A percentile compares a stretch with the other conserved stretches of the same genome.
Evolutionary conservation across 2,329 filamentous ascomycete species (phyloP).

Genomic region (Sporothrix pseudoabietina): DNA sequence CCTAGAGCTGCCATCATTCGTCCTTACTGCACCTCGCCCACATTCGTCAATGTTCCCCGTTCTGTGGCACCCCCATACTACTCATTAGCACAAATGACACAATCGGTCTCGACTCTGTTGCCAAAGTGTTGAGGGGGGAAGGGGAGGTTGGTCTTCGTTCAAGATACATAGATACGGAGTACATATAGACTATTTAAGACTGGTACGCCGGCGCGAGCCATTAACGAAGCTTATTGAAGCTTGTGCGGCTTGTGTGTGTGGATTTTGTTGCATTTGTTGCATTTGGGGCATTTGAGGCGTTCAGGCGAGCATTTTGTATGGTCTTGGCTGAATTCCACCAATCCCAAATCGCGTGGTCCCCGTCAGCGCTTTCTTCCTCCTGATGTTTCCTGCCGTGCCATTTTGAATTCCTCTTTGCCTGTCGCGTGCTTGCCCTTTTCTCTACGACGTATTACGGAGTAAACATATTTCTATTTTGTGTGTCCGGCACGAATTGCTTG

Average conservation of each 20-base stretch:
- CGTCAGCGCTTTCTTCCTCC: background rate
- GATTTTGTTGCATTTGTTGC: background rate
- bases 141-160: background rate
- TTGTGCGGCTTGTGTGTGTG: constrained; percentile 5
- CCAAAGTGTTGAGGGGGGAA: background rate
- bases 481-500: constrained; percentile 11
- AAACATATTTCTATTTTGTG: background rate
- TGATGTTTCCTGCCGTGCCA: background rate
- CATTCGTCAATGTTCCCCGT: background rate
- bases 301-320: background rate
- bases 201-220: constrained; percentile 4
- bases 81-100: background rate
- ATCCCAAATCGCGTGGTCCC: background rate
- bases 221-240: background rate
- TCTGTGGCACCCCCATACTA: background rate
- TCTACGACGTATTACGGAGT: too few species aligned
- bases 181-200: too few species aligned
- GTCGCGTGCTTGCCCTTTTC: background rate
- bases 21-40: background rate
- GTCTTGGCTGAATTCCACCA: background rate
- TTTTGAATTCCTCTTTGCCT: background rate
- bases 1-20: background rate
- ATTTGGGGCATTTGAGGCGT: background rate
- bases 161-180: background rate
- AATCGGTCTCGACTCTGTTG: background rate